Percentiles rank a stretch among this genome's conserved stretches.
Evolutionary conservation across 805 yeast species (phyloP).

Genomic region (Jamesozyma piceae): DNA sequence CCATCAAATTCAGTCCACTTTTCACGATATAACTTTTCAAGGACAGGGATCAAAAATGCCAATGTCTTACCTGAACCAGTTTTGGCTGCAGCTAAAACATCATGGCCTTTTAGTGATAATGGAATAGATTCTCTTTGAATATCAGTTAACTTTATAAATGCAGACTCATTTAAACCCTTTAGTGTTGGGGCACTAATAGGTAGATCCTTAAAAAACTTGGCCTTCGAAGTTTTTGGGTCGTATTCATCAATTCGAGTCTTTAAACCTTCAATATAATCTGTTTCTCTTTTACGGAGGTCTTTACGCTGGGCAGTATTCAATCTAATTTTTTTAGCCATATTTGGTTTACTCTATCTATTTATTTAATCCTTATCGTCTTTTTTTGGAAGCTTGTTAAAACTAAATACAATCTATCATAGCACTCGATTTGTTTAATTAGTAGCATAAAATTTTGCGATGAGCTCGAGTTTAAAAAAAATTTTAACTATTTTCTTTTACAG

Average conservation of each 20-base stretch:
- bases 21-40: conserved; percentile 59
- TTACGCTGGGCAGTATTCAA: conserved; percentile 32
- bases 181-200: conserved; percentile 60
- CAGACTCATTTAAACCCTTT: conserved; percentile 68
- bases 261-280: conserved; percentile 34
- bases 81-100: conserved; percentile 78
- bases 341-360: not conserved
- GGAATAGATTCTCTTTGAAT: conserved; percentile 79
- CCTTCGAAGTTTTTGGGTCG: conserved; percentile 35
- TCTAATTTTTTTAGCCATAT: conserved; percentile 33
- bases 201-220: conserved; percentile 59
- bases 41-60: conserved; percentile 73
- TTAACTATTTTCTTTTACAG: not conserved
- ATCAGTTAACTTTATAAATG: conserved; percentile 72
- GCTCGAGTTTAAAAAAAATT: conserved; percentile 1
- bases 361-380: too few relatives aligned
- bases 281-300: conserved; percentile 31
- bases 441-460: conserved; percentile 8
- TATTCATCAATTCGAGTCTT: conserved; percentile 44
- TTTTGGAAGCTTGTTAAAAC: too few relatives aligned
- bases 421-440: too few relatives aligned
- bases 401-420: too few relatives aligned
- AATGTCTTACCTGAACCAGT: conserved; percentile 83
- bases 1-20: conserved; percentile 81
- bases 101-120: conserved; percentile 63